Evolutionary conservation across 2,329 filamentous ascomycete species (phyloP).

Genomic region (Ophiostoma piceae): DNA sequence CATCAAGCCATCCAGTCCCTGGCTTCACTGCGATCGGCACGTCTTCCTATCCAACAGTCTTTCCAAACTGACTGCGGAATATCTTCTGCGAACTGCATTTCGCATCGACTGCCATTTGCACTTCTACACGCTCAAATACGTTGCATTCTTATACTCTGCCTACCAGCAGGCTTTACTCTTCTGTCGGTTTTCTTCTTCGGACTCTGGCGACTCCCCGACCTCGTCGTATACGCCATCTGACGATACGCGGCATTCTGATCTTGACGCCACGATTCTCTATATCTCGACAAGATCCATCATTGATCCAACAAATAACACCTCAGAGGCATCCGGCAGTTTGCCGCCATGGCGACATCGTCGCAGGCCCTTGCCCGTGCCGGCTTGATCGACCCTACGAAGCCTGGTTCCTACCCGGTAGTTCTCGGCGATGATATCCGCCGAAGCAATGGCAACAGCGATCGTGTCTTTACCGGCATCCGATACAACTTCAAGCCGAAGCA

Average conservation of each 20-base stretch:
- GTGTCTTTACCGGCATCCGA: conserved; percentile 55
- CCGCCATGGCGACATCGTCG: conserved; percentile 27
- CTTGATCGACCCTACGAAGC: conserved; percentile 55
- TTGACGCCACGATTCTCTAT: too few relatives aligned
- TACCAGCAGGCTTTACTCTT: not conserved
- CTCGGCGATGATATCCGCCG: conserved; percentile 52
- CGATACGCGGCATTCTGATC: not conserved
- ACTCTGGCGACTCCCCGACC: not conserved
- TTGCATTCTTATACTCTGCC: not conserved
- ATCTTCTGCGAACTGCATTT: not conserved
- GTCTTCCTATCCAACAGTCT: not conserved
- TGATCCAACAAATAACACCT: not conserved
- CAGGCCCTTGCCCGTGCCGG: conserved; percentile 27
- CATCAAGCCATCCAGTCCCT: not conserved
- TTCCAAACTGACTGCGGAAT: not conserved
- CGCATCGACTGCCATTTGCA: not conserved
- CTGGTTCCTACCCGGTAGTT: conserved; percentile 57
- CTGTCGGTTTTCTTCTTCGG: not conserved
- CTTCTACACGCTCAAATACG: not conserved
- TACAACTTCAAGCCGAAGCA: conserved; percentile 58
- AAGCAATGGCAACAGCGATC: conserved; percentile 40
- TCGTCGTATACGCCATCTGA: not conserved
- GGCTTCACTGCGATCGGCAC: not conserved
- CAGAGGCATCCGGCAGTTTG: conserved; percentile 5
- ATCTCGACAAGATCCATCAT: not conserved